Evolutionary conservation across 768 basidiomycete species (phyloP).

Genomic region (Leccinum broughii): DNA sequence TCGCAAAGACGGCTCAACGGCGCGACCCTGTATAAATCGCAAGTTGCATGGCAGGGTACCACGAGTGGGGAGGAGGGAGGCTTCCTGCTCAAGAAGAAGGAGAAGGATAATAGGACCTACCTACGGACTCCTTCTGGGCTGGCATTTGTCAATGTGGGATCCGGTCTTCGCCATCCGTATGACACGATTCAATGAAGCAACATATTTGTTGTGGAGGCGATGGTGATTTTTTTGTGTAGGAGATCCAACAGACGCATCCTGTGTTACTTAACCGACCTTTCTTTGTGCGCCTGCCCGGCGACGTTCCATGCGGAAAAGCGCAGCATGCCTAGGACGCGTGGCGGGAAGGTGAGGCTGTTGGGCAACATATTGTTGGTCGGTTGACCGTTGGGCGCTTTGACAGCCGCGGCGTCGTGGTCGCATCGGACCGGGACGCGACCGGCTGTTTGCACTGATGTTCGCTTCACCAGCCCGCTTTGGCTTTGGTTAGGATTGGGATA

Average conservation of each 20-base stretch:
- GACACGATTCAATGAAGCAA: no score
- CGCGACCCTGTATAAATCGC: no score
- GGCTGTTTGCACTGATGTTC: conserved; percentile 25
- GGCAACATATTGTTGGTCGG: conserved; percentile 77
- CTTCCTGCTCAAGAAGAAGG: no score
- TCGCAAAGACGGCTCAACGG: no score
- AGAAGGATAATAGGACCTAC: no score
- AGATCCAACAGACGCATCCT: no score
- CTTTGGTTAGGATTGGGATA: conserved; percentile 14
- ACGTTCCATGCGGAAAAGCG: conserved; percentile 79
- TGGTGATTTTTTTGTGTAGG: no score
- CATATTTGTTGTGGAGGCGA: no score
- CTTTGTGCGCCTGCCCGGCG: conserved; percentile 68
- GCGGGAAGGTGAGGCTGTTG: conserved; percentile 56
- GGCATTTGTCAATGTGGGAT: no score
- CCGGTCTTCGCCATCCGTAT: no score
- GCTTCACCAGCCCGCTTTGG: conserved; percentile 21
- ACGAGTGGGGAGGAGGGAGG: conserved; percentile 41
- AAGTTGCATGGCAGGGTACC: no score
- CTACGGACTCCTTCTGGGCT: no score
- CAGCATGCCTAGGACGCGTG: conserved; percentile 45
- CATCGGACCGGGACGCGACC: conserved; percentile 8
- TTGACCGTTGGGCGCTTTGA: conserved; percentile 46
- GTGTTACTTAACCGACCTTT: conserved; percentile 59
- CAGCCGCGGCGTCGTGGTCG: background rate